Evolutionary conservation across 2,329 filamentous ascomycete species (phyloP).

Genomic region (Botrytis hyacinthi): DNA sequence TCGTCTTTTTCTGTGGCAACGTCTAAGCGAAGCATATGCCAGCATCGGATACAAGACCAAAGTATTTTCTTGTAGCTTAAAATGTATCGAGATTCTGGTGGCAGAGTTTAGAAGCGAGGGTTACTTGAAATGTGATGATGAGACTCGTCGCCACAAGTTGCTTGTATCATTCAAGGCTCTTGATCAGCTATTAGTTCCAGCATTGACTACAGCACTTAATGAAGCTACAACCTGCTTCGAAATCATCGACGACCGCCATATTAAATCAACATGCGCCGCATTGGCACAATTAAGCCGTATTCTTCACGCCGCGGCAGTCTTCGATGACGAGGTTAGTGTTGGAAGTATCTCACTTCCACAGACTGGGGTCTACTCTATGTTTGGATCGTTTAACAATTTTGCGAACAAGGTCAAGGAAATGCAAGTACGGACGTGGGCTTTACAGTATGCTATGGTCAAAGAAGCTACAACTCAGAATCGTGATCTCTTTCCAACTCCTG

Average conservation of each 20-base stretch:
- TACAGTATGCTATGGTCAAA: constrained; percentile 78
- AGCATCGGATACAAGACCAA: constrained; percentile 84
- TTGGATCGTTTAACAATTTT: constrained; percentile 51
- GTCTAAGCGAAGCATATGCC: constrained; percentile 84
- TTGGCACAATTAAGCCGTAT: constrained; percentile 70
- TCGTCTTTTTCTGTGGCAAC: constrained; percentile 83
- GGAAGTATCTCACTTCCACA: constrained; percentile 64
- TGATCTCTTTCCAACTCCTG: constrained; percentile 61
- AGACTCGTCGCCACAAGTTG: constrained; percentile 67
- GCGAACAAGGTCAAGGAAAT: constrained; percentile 78
- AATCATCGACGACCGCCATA: constrained; percentile 76
- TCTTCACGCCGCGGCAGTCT: constrained; percentile 75
- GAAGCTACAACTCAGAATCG: constrained; percentile 68
- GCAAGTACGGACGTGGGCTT: constrained; percentile 82
- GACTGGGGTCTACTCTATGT: constrained; percentile 46
- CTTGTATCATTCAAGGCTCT: constrained; percentile 76
- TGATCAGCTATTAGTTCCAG: constrained; percentile 71
- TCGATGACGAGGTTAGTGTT: constrained; percentile 81
- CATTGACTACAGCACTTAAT: constrained; percentile 67
- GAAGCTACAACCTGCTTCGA: constrained; percentile 69
- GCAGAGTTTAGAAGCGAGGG: constrained; percentile 62
- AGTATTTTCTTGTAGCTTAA: constrained; percentile 81
- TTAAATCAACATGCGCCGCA: constrained; percentile 69
- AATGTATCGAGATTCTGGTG: constrained; percentile 81
- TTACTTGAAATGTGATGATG: constrained; percentile 53